Percentiles rank a stretch among this genome's conserved stretches.
Evolutionary conservation across 108 stramenopile genomes (phyloP).

Genomic region (Schizochytrium sp.): DNA sequence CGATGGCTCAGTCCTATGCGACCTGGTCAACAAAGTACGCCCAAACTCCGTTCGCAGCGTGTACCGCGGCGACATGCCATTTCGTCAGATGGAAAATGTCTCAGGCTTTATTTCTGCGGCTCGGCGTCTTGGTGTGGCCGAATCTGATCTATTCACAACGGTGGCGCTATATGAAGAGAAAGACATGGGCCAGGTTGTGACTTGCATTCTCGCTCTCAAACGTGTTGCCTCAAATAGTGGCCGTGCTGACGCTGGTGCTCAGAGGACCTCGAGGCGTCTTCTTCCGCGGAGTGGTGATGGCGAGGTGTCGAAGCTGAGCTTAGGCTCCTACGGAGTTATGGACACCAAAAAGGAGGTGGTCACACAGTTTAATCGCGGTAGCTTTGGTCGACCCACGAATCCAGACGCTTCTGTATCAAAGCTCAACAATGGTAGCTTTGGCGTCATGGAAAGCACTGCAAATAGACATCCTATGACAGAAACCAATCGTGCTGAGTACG

Average conservation of each 20-base stretch:
- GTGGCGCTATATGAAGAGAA: constrained; percentile 71
- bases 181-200: constrained; percentile 71
- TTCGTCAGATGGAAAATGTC: constrained; percentile 75
- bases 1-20: constrained; percentile 65
- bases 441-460: not conserved
- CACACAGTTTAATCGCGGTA: not conserved
- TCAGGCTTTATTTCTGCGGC: constrained; percentile 47
- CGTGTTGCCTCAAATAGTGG: constrained; percentile 63
- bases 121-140: constrained; percentile 68
- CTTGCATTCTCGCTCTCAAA: constrained; percentile 68
- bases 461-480: constrained; percentile 43
- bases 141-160: constrained; percentile 72
- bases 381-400: not conserved
- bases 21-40: constrained; percentile 67
- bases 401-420: constrained; percentile 24
- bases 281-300: not conserved
- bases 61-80: constrained; percentile 68
- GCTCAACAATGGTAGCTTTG: constrained; percentile 12
- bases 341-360: not conserved
- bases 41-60: constrained; percentile 63
- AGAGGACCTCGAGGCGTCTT: constrained; percentile 49
- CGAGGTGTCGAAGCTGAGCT: constrained; percentile 49
- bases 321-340: constrained; percentile 50
- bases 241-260: constrained; percentile 63
- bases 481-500: constrained; percentile 27